Evolutionary conservation across 179 eudicot species (phyloP).

Genomic region (Amaranthus tricolor): DNA sequence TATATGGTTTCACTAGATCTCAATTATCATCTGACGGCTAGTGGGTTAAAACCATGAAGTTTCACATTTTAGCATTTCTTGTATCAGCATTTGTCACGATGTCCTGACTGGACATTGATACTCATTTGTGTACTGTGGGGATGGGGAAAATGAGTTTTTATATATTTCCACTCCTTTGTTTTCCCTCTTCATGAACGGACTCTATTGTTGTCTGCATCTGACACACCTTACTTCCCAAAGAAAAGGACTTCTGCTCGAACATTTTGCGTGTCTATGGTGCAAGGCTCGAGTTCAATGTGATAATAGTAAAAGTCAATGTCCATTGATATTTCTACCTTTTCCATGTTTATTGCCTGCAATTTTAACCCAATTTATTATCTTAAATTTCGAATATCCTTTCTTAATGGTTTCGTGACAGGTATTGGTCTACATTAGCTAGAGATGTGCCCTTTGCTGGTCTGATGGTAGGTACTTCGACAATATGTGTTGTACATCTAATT

Average conservation of each 20-base stretch:
- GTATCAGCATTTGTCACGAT: background rate
- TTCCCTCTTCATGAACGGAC: background rate
- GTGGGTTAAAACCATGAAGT: background rate
- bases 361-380: background rate
- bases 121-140: background rate
- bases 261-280: background rate
- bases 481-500: background rate
- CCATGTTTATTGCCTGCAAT: background rate
- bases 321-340: background rate
- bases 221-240: too few species aligned
- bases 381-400: background rate
- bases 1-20: constrained; percentile 1
- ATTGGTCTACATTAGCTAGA: constrained; percentile 90
- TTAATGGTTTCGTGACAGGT: constrained; percentile 44
- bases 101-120: background rate
- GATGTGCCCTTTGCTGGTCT: constrained; percentile 97
- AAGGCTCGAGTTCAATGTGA: constrained; percentile 3
- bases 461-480: constrained; percentile 53
- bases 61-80: background rate
- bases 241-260: background rate
- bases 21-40: background rate
- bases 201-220: too few species aligned
- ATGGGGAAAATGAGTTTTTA: too few species aligned
- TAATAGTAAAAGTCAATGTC: background rate
- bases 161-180: too few species aligned